These are phyloP conservation scores for Novakomyces olei DNA, from an alignment of 805 yeast genomes.

Conservation along the genomic window DNA sequence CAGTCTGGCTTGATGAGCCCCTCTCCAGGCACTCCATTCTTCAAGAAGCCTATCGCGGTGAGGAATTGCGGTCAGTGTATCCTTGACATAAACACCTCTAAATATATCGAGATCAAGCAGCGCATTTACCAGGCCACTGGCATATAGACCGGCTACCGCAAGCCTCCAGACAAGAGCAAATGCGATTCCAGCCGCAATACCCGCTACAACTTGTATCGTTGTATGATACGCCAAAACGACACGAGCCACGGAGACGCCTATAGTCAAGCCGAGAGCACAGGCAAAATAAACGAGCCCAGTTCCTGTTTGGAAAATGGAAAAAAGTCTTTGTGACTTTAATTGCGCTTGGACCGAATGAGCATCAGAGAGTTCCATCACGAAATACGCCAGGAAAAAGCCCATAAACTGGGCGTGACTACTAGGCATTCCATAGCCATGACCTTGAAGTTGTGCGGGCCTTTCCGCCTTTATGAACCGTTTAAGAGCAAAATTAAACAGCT, in stretches of 20 bases:
- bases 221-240: slow-evolving; percentile 1
- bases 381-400: slow-evolving; percentile 27
- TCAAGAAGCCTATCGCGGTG: neutral
- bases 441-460: neutral
- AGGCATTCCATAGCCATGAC: slow-evolving; percentile 55
- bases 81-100: neutral
- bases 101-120: neutral
- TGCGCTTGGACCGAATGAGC: neutral
- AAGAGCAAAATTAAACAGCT: neutral
- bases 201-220: neutral
- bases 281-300: too few relatives aligned
- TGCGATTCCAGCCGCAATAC: neutral
- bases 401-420: slow-evolving; percentile 70
- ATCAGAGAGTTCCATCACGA: too few relatives aligned
- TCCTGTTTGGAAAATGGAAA: neutral
- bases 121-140: neutral
- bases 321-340: neutral
- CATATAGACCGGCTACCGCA: neutral
- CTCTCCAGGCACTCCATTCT: slow-evolving; percentile 3
- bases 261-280: neutral
- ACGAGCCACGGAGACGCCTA: slow-evolving; percentile 1
- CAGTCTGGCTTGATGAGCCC: neutral
- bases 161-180: neutral
- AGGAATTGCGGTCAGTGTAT: neutral
- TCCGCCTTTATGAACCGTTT: neutral